Conservation (phyloP, 257 asterid species). For the Salvia hispanica region DNA sequence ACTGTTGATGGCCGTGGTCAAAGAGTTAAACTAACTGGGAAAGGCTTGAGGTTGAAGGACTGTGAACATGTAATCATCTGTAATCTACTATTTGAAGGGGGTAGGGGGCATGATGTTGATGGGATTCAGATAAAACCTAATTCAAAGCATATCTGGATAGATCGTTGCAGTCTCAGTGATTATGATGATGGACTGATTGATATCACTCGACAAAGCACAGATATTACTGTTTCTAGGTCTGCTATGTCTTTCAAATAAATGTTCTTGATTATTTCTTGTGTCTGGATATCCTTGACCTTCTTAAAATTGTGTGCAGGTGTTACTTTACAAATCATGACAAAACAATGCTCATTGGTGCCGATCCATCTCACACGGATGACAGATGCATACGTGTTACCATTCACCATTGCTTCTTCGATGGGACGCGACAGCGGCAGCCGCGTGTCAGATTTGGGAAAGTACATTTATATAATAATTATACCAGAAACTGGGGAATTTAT, state of each 20-base stretch:
- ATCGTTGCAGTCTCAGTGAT: slow-evolving; percentile 87
- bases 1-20: slow-evolving; percentile 95
- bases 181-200: slow-evolving; percentile 89
- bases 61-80: slow-evolving; percentile 86
- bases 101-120: slow-evolving; percentile 89
- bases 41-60: slow-evolving; percentile 80
- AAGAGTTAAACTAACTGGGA: slow-evolving; percentile 73
- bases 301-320: slow-evolving; percentile 52
- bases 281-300: slow-evolving; percentile 16
- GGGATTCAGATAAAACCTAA: slow-evolving; percentile 94
- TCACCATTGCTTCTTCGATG: slow-evolving; percentile 96
- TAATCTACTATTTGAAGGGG: slow-evolving; percentile 82
- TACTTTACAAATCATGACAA: slow-evolving; percentile 75
- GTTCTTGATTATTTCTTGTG: background rate
- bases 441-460: slow-evolving; percentile 93
- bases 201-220: slow-evolving; percentile 87
- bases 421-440: slow-evolving; percentile 86
- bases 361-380: slow-evolving; percentile 73
- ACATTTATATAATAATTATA: slow-evolving; percentile 84
- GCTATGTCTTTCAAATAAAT: slow-evolving; percentile 12
- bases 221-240: slow-evolving; percentile 85
- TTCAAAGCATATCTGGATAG: slow-evolving; percentile 89
- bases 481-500: slow-evolving; percentile 85
- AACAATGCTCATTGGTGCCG: slow-evolving; percentile 95
- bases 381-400: slow-evolving; percentile 89